Base-by-base conservation (phyloP, 2,329 filamentous ascomycete genomes). In the Pseudogymnoascus verrucosus region DNA sequence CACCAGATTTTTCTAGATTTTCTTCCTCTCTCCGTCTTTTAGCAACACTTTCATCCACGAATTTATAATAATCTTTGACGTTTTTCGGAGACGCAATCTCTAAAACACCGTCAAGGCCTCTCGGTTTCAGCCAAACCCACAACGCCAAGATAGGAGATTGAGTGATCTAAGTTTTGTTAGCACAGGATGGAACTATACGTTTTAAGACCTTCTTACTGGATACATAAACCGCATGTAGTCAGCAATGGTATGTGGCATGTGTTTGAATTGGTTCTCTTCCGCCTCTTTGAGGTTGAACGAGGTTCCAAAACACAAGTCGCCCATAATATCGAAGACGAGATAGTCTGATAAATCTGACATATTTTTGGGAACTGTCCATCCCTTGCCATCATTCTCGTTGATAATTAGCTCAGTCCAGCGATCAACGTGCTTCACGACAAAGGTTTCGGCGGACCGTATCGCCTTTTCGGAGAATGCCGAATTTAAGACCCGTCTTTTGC, bases 271-370 rank as follows among this genome's bases (percentile, higher is more conserved):
- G 54, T 64, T 66, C 37, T 54, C 16, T 8, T 36, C 60, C 34
- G 10, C n/a, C 42, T 65, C 64, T 47, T 65, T 65, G n/a, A 63
- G 44, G 1, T 61, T 40, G 21, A 61, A 64, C 6, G 64, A 65
- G 16, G 26, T 61, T 39, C 62, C 44, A 61, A 67, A 67, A 16
- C 14, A 61, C 11, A 67, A 31, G 36, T 67, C 65, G 5, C 60
- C 65, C 62, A 67, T 62, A 19, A 65, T 65, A 37, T 66, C 65
- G 42, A 66, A 64, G 12, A 57, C 28, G 5, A 66, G 60, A 42
- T 61, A 60, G 11, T 65, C 62, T 12, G 44, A 19, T 23, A 37
- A 37, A 23, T 64, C 11, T 8, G 62, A 47, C 59, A 65, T 62
- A 34, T 65, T 63, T 47, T 66, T n/a, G 3, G 65, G 57, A 16